Evolutionary conservation across 1,284 basidiomycete species (phyloP), one percentile per base, ranked within the genome.

Genomic region (Austroboletus novae-zelandiae): DNA sequence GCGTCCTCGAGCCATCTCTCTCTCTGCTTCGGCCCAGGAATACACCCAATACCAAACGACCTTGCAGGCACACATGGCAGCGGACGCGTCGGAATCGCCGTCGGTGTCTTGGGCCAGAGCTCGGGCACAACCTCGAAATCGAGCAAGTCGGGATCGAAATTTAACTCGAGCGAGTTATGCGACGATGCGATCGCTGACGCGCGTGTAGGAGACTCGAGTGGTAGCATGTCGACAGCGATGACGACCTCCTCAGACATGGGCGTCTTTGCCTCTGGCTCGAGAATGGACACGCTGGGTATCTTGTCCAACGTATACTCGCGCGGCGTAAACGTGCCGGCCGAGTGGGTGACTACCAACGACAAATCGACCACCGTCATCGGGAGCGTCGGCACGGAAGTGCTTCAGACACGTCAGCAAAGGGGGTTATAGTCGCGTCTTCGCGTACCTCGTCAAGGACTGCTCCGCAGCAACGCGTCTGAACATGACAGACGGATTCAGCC

Each of bases 201-300:
- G n/a, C 58, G 61, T 1, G 69, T 66, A 0, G 73, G 71, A 2
- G 75, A 74, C n/a, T 68, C 65, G 31, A 73, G 61, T 1, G 53
- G 53, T 1, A 43, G 3, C 35, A 59, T 48, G 14, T 11, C 17
- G 2, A 30, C 13, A 14, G 52, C 44, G 18, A 66, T 47, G 17
- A 53, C 46, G n/a, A 53, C 31, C 0, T 55, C 48, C 31, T 37
- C 36, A 30, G 29, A 30, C 29, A 11, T 11, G 10, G 10, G 29
- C 29, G 29, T 30, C 29, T 30, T 30, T 2, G 57, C 60, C 2
- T 32, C 15, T 11, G 17, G 17, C 9, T 53, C 44, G 34, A n/a
- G 34, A 15, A 9, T 11, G 11, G 23, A 15, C 23, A 17, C 10
- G n/a, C 9, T 20, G 4, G 18, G 39, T 13, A 25, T 25, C 36